Evolutionary conservation across 768 basidiomycete genomes (phyloP), one percentile per base, ranked within the genome.

Genomic region (Termitomyces sp.): DNA sequence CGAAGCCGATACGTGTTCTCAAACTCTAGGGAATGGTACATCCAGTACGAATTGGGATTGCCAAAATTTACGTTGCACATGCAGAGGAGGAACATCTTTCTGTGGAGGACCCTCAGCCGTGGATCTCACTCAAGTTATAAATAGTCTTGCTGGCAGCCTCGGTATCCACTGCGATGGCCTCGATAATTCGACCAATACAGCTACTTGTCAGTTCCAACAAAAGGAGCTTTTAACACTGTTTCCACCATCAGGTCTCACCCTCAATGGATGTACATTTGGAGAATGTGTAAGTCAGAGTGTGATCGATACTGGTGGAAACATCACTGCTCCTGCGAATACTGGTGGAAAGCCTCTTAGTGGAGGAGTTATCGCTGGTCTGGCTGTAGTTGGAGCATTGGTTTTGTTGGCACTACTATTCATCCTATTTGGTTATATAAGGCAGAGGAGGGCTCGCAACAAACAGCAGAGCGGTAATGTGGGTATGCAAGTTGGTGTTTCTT

Each of bases 361-460:
- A 1, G 95, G 95, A 1, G 95, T 97, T 26, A 92, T 97, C 59
- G 95, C 91, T 38, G 95, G 95, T 13, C 73, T 98, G 32, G 93
- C 88, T 0, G 90, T 95, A 28, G 86, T 97, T 9, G 90, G 93
- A 6, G 79, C 72, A 0, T 67, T 97, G 47, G 56, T 90, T 18
- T 71, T 81, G 1, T 63, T 85, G 1, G 82, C 87, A 0, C 70
- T 95, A 3, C 70, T 74, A 0, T 71, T 87, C n/a, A 67, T 97
- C 7, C 60, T 79, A 3, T 75, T 87, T 66, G 95, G 93, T 0
- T 80, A 82, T 65, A 56, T 82, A 49, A 69, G 70, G 18, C 91
- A 91, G 67, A 76, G 82, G 36, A 78, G 77, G 20, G 93, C 92
- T n/a, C 74, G 84, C 35, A 79, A 70, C 47, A 70, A 67, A 1